Base-by-base conservation (phyloP, 1,139 yeast species). In the Candida pseudoviswanathii region DNA sequence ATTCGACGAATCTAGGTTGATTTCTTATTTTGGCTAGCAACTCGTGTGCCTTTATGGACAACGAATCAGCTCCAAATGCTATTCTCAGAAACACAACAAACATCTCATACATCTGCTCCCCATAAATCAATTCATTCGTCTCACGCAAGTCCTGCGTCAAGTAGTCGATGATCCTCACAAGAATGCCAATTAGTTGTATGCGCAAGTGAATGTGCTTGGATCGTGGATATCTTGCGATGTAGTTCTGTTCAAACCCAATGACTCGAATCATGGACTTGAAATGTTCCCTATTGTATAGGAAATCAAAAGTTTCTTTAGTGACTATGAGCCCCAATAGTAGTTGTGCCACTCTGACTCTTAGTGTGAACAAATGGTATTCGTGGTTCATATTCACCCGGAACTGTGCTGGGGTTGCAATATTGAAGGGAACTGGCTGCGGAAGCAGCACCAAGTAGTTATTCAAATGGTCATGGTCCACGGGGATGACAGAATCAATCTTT, bases 71-170 rank as follows among this genome's bases (percentile, higher is more conserved):
- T 22, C 82, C 80, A 59, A 83, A 81, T 2, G 86, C 84, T n/a
- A 83, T 77, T 49, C 85, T 63, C 62, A 83, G 78, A 33, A 84
- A 62, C 0, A 77, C 75, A 6, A 84, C 82, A 50, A 80, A 70
- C 45, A 82, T 62, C 52, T 74, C 86, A 57, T 73, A 75, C 55
- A 68, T 65, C 2, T 78, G 72, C 48, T 77, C 80, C 1, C 76
- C 71, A 51, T 66, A 72, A 22, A 75, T 70, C 32, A 75, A 54
- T 38, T 61, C 62, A 46, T 64, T 70, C 41, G 73, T 57, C 41
- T 68, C 71, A 29, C 45, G 48, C 37, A 60, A 58, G 38, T 64
- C 64, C 41, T 68, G 70, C 11, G 71, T 67, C 42, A 75, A 52
- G 55, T 72, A 72, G 51, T 65, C 65, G 16, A 75, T 57, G 1